A percentile compares a stretch with the other conserved stretches of the same genome.
phyloP scores from a whole-genome alignment of 208 protist genomes.

The Sergeia podlipaevii region DNA sequence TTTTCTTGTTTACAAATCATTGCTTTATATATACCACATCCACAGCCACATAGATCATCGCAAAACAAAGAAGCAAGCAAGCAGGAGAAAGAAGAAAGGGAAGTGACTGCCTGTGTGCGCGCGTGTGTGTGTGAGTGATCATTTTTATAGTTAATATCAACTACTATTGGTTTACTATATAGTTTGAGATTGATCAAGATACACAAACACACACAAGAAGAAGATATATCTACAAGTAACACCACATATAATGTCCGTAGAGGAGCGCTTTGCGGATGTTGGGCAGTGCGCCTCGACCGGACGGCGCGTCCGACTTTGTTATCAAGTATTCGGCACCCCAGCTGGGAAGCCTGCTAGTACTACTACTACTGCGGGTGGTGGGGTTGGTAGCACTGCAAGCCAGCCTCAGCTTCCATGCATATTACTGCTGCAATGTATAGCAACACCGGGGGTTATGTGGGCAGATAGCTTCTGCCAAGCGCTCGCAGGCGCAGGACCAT shows the following conservation, averaged over 20 bases:
- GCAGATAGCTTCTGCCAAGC: conserved; percentile 45
- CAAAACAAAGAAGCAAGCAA: too few species aligned
- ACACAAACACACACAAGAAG: conserved; percentile 1
- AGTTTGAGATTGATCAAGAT: too few species aligned
- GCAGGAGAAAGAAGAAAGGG: too few species aligned
- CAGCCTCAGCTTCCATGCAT: conserved; percentile 13
- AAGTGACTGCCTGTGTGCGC: too few species aligned
- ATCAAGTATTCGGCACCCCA: conserved; percentile 49
- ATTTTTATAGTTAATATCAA: too few species aligned
- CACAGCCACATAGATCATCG: not conserved
- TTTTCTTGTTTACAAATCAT: not conserved
- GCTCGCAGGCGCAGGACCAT: conserved; percentile 25
- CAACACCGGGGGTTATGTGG: conserved; percentile 47
- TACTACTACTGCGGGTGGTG: conserved; percentile 1
- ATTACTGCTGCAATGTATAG: conserved; percentile 64
- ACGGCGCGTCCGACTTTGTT: conserved; percentile 49
- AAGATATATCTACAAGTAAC: not conserved
- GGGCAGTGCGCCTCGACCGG: conserved; percentile 51
- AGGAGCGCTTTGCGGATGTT: conserved; percentile 45
- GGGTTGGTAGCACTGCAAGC: conserved; percentile 1
- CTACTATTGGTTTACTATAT: too few species aligned
- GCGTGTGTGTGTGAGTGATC: too few species aligned
- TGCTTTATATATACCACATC: not conserved
- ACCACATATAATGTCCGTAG: not conserved
- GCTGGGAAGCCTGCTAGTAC: not conserved